Percentiles rank a stretch among this genome's conserved stretches.
Evolutionary conservation across 139 green algal genomes (phyloP).

Genomic region (Chlorella sorokiniana): DNA sequence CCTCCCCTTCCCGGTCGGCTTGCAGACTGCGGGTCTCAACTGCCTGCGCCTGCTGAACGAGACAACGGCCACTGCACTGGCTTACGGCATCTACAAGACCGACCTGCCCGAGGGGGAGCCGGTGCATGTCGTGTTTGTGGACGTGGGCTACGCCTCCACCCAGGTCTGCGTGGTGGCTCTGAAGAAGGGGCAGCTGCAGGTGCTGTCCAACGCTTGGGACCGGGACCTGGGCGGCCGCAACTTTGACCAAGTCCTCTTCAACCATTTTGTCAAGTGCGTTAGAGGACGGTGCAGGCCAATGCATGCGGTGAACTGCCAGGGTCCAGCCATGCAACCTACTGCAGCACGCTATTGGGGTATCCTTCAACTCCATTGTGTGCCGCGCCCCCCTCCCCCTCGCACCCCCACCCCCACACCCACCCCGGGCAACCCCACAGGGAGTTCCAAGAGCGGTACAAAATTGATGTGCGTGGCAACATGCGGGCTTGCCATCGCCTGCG

Average conservation of each 20-base stretch:
- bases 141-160: constrained; percentile 88
- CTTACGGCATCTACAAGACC: constrained; percentile 99
- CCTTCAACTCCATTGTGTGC: not conserved
- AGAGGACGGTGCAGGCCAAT: not conserved
- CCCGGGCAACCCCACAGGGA: constrained; percentile 45
- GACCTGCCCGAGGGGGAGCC: constrained; percentile 90
- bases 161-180: constrained; percentile 95
- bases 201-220: constrained; percentile 92
- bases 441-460: constrained; percentile 84
- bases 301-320: not conserved
- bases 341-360: not conserved
- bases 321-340: not conserved
- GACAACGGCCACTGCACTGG: constrained; percentile 92
- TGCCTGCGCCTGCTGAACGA: constrained; percentile 96
- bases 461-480: constrained; percentile 85
- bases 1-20: not conserved
- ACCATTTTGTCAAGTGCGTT: constrained; percentile 80
- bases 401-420: too few species aligned
- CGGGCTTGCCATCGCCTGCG: constrained; percentile 88
- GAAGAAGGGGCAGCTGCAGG: constrained; percentile 85
- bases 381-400: too few species aligned
- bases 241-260: constrained; percentile 92
- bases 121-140: constrained; percentile 93
- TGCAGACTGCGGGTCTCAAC: constrained; percentile 84
- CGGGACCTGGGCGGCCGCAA: constrained; percentile 87